A percentile compares a stretch with the other conserved stretches of the same genome.
phyloP scores from a whole-genome alignment of 2,329 filamentous ascomycete species.

The Paraconiothyrium sp. region DNA sequence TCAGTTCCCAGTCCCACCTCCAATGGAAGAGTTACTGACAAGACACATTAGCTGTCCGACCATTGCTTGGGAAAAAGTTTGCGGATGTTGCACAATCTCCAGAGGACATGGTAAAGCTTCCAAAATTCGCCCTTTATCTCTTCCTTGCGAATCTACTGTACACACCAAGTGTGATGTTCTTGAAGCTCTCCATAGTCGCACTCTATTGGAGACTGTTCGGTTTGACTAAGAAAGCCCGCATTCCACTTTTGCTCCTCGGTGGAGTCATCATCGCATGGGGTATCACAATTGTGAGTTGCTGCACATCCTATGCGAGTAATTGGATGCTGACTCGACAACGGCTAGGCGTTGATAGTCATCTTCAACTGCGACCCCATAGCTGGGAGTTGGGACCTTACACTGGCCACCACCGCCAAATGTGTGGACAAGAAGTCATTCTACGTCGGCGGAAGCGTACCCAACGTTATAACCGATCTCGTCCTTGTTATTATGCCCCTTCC shows the following conservation, averaged over 20 bases:
- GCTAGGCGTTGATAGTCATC: conserved; percentile 21
- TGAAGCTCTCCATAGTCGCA: conserved; percentile 36
- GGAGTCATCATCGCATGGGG: conserved; percentile 29
- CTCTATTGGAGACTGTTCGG: conserved; percentile 40
- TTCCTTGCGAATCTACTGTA: conserved; percentile 34
- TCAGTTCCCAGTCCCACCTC: not conserved
- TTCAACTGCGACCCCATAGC: conserved; percentile 33
- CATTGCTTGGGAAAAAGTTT: conserved; percentile 25
- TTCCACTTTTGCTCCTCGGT: conserved; percentile 23
- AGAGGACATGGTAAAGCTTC: conserved; percentile 17
- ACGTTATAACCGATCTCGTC: conserved; percentile 35
- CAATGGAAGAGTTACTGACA: not conserved
- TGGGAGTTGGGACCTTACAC: conserved; percentile 34
- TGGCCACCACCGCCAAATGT: conserved; percentile 28
- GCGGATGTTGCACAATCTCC: conserved; percentile 15
- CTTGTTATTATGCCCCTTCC: conserved; percentile 36
- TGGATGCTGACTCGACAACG: not conserved
- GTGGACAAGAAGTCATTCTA: conserved; percentile 30
- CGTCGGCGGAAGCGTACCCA: conserved; percentile 35
- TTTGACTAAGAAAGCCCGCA: conserved; percentile 22
- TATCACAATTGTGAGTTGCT: conserved; percentile 24
- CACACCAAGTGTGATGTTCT: conserved; percentile 23
- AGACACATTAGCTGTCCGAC: conserved; percentile 27
- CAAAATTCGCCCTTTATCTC: conserved; percentile 28
- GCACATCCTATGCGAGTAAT: not conserved